Evolutionary conservation across 2,329 filamentous ascomycete genomes (phyloP).

Genomic region (Xenosphaeropsis pyriputrescens): DNA sequence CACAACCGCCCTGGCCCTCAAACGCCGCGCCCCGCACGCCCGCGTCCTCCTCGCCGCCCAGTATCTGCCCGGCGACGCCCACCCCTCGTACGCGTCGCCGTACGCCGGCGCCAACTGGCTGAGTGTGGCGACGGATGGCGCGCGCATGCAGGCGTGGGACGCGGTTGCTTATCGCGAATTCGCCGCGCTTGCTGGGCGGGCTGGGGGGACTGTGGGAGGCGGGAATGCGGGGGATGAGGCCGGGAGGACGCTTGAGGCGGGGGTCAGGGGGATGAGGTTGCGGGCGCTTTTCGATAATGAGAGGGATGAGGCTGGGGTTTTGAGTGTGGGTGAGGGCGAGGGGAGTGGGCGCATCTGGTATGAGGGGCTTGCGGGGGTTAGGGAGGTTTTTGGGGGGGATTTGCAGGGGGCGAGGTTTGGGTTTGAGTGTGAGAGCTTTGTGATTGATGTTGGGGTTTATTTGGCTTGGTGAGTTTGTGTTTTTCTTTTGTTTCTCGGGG

Average conservation of each 20-base stretch:
- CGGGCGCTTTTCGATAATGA: conserved; percentile 3
- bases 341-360: conserved; percentile 15
- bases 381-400: neutral
- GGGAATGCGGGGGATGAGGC: conserved; percentile 5
- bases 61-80: conserved; percentile 83
- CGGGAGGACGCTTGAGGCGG: conserved; percentile 5
- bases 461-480: neutral
- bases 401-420: neutral
- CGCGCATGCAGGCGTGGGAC: conserved; percentile 3
- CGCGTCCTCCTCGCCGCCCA: conserved; percentile 58
- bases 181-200: conserved; percentile 9
- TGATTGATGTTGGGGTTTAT: neutral
- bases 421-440: neutral
- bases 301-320: conserved; percentile 13
- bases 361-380: conserved; percentile 3
- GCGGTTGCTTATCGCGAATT: conserved; percentile 3
- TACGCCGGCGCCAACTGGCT: conserved; percentile 46
- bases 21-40: conserved; percentile 18
- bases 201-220: conserved; percentile 5
- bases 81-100: conserved; percentile 73
- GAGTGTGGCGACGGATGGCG: conserved; percentile 1
- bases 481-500: too few species aligned
- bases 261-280: conserved; percentile 4
- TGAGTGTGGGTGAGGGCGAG: too few species aligned
- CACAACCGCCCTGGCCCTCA: conserved; percentile 22